These are phyloP conservation scores for Cyathus striatus DNA, from an alignment of 768 basidiomycete species.

Conservation along the genomic window DNA sequence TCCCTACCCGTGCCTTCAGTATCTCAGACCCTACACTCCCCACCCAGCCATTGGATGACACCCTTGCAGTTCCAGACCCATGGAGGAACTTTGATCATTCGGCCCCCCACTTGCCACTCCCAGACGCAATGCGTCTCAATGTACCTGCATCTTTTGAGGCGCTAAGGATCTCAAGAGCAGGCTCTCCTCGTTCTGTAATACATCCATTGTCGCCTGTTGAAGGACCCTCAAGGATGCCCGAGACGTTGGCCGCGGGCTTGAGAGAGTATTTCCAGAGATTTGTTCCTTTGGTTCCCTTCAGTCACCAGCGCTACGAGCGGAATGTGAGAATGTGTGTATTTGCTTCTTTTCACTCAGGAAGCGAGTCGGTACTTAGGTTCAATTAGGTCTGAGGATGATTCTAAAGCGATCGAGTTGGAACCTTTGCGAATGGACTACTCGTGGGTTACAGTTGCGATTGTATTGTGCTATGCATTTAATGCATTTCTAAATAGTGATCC, in stretches of 20 bases:
- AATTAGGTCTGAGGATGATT: too few species aligned
- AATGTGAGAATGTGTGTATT: too few species aligned
- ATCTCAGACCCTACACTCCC: slow-evolving; percentile 9
- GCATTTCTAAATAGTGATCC: not conserved
- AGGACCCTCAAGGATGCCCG: not conserved
- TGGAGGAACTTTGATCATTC: not conserved
- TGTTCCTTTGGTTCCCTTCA: too few species aligned
- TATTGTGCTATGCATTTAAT: too few species aligned
- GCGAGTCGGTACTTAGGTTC: too few species aligned
- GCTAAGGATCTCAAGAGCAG: not conserved
- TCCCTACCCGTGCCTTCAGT: not conserved
- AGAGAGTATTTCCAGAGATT: not conserved
- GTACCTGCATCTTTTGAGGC: not conserved
- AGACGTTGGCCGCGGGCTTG: not conserved
- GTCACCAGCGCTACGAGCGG: too few species aligned
- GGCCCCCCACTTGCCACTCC: not conserved
- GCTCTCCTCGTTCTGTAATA: not conserved
- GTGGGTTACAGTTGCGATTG: too few species aligned
- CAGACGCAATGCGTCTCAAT: not conserved
- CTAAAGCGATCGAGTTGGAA: too few species aligned
- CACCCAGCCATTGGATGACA: slow-evolving; percentile 4
- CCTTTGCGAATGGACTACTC: too few species aligned
- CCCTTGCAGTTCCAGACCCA: not conserved
- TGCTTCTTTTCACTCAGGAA: too few species aligned
- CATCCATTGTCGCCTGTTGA: not conserved